These are phyloP conservation scores for Umbellularia californica DNA, from an alignment of 164 flowering plant genomes.

Conservation along the genomic window DNA sequence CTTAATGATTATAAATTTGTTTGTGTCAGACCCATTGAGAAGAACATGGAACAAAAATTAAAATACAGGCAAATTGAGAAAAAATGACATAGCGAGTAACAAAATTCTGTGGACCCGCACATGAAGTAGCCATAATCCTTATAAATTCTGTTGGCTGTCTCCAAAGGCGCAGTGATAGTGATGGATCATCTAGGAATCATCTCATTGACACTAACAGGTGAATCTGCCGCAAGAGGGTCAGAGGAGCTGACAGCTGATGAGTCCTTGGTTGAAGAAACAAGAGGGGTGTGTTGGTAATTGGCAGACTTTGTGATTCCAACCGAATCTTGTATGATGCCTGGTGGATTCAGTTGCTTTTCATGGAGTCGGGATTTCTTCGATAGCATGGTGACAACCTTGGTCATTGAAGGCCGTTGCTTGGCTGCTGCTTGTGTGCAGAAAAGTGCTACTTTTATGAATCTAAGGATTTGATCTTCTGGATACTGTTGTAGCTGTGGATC, in stretches of 20 bases:
- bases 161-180: not conserved
- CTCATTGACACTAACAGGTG: constrained; percentile 4
- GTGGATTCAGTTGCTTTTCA: constrained; percentile 58
- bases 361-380: constrained; percentile 49
- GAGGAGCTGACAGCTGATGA: constrained; percentile 1
- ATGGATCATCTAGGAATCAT: constrained; percentile 9
- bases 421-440: constrained; percentile 79
- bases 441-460: constrained; percentile 67
- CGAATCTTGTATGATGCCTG: constrained; percentile 50
- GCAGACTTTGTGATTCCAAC: not conserved
- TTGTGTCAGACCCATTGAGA: too few relatives aligned
- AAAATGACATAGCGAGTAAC: too few relatives aligned
- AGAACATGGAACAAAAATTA: too few relatives aligned
- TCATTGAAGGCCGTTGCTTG: constrained; percentile 62
- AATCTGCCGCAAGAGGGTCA: not conserved
- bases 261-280: not conserved
- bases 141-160: too few relatives aligned
- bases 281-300: not conserved
- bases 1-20: too few relatives aligned
- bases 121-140: too few relatives aligned
- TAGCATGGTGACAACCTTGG: constrained; percentile 69
- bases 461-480: constrained; percentile 55
- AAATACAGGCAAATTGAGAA: too few relatives aligned
- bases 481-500: constrained; percentile 56
- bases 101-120: too few relatives aligned